Evolutionary conservation across 257 asterid genomes (phyloP), one percentile per base, ranked within the genome.

Genomic region (Nicotiana otophora): DNA sequence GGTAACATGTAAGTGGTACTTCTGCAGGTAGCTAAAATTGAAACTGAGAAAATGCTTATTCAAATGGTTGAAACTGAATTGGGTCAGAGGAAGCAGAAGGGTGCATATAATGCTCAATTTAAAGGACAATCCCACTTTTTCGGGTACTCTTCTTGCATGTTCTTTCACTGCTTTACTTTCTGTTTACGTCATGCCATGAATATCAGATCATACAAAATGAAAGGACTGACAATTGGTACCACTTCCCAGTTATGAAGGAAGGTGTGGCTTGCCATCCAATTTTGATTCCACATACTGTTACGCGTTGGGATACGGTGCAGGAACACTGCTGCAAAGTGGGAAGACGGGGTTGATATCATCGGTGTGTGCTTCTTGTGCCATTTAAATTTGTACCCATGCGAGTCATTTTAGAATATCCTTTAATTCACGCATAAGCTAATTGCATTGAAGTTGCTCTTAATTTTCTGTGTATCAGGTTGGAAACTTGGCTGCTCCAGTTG

Each of bases 41-140:
- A 95, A 85, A 91, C 97, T 15, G 97, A 96, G 88, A 96, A 96
- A 88, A 94, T 96, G 99, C 95, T 96, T 84, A 96, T 96, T 84
- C 97, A 96, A 90, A 96, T 96, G 98, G 99, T 94, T 81, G 99
- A 94, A 83, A 94, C 97, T 66, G 99, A 94, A 90, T 90, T 96
- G 93, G 95, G 89, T 67, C 82, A 64, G 65, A 92, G 97, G 90
- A 91, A 89, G 89, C 89, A 88, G 85, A 87, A 83, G 76, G 95
- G 92, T 86, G 80, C 85, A 62, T 93, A 92, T 87, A 87, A 88
- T 55, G 91, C 90, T 61, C 91, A 90, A 82, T 96, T 96, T 88
- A 91, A 88, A 85, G 99, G 99, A 36, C 98, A 96, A 82, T 93
- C 99, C 60, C 98, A 96, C 82, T 96, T 96, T 78, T 96, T 96